Evolutionary conservation across 768 basidiomycete genomes (phyloP), one percentile per base, ranked within the genome.

Genomic region (Crepidotus variabilis): DNA sequence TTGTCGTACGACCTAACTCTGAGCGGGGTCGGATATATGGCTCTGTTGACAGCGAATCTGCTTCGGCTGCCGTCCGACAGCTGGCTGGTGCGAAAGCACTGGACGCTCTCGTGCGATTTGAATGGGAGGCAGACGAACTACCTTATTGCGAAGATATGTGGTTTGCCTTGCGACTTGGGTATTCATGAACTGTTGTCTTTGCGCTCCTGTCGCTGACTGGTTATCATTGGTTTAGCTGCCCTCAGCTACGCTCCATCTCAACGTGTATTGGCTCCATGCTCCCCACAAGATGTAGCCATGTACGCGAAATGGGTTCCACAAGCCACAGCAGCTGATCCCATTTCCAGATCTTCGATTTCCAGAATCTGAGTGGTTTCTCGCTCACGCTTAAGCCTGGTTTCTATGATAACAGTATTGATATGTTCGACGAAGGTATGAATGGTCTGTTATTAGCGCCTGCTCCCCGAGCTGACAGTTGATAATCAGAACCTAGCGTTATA

Each of bases 71-170:
- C 2, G 76, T 89, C 24, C 69, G 78, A 20, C 64, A 73, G 20
- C 72, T 80, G 8, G 86, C 84, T 7, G 70, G 70, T 6, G 73
- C 79, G 39, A 71, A 63, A 62, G 67, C 71, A 48, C 69, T 91
- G 45, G 89, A 90, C 48, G 86, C 85, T 18, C 76, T 92, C 39
- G 71, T 75, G 24, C 82, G 74, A 11, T 91, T 91, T 62, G 70
- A 80, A 34, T 92, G 89, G 89, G 85, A 85, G 58, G 86, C 81
- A 2, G 86, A 87, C 11, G 86, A 88, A 65, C 73, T 84, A 33
- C 81, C 85, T 14, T 79, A 77, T 33, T 71, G 81, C 58, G 89
- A 90, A 57, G 84, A 86, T 59, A 87, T 92, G 85, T 92, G 89
- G 89, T 80, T 87, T 58, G 82, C 85, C 46, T 72, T 92, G 61